phyloP scores from a whole-genome alignment of 2,329 filamentous ascomycete species.

The Rugonectria rugulosa region DNA sequence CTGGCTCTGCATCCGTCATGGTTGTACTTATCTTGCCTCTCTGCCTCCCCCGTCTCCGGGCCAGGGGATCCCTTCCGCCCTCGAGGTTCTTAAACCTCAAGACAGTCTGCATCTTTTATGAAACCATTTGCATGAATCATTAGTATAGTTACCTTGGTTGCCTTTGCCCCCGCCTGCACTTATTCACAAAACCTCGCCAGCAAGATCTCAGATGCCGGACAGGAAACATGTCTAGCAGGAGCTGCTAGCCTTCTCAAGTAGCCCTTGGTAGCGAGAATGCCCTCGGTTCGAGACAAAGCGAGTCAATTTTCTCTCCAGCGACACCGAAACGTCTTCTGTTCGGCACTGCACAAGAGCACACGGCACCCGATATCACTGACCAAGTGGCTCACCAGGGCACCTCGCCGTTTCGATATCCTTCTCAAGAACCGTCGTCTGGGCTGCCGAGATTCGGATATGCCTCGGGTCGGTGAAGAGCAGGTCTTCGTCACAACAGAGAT shows the following conservation, averaged over 20 bases:
- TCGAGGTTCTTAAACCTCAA: constrained; percentile 8
- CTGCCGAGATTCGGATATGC: constrained; percentile 38
- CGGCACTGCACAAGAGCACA: constrained; percentile 10
- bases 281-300: constrained; percentile 40
- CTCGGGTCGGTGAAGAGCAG: constrained; percentile 34
- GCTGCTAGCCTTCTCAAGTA: constrained; percentile 29
- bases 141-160: not conserved
- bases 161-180: not conserved
- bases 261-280: constrained; percentile 38
- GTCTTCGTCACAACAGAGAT: constrained; percentile 31
- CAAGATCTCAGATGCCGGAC: not conserved
- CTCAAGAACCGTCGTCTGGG: constrained; percentile 33
- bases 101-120: not conserved
- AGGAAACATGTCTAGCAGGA: constrained; percentile 26
- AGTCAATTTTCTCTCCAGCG: constrained; percentile 32
- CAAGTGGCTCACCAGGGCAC: constrained; percentile 18
- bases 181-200: not conserved
- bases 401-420: constrained; percentile 22
- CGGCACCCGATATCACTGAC: constrained; percentile 16
- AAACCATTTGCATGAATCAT: too few relatives aligned
- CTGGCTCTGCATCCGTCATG: constrained; percentile 16
- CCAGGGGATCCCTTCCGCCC: not conserved
- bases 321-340: constrained; percentile 14
- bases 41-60: not conserved
- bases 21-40: constrained; percentile 10